Evolutionary conservation across 202 grass and related monocot genomes (phyloP), one percentile per base, ranked within the genome.

Genomic region (Zoysia matrella): DNA sequence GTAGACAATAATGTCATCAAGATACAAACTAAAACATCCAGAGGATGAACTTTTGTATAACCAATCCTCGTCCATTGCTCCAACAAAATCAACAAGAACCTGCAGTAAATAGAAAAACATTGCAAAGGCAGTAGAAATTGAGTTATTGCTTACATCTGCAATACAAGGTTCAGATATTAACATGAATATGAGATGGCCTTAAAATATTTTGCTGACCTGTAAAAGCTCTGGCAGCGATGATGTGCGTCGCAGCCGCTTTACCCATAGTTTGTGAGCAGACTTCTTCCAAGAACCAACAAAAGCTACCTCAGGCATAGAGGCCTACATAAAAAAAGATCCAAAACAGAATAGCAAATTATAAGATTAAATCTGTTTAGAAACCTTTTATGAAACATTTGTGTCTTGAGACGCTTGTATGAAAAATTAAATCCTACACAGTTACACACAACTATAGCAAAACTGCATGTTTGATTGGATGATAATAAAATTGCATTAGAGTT

Each of bases 11-110:
- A 99, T 78, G 83, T 96, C 89, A 89, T 99, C 93, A 55, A 84
- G 43, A 89, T 80, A 76, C 11, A 88, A 86, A 81, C 73, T 75
- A 61, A 82, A 81, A 79, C 80, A 71, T 71, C 55, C 76, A 69
- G 82, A 57, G 30, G 84, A 86, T 40, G 89, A 68, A 78, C 91
- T 83, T 90, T 87, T 89, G 76, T 85, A 89, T 69, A 99, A 86
- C 93, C 97, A 96, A 73, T 94, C 87, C 72, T 89, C 93, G 65
- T 90, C 82, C 60, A 99, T 87, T 60, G 97, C 97, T 81, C 91
- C 89, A 76, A 96, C 97, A 94, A 99, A 96, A 96, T 96, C 96
- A 41, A 89, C 58, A 80, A 99, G 89, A 87, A 99, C 96, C 96
- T 99, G 85, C 49, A 92, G 9, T 43, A 16, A 60, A 73, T 15